Evolutionary conservation across 768 basidiomycete genomes (phyloP).

Genomic region (Pleurotus giganteus): DNA sequence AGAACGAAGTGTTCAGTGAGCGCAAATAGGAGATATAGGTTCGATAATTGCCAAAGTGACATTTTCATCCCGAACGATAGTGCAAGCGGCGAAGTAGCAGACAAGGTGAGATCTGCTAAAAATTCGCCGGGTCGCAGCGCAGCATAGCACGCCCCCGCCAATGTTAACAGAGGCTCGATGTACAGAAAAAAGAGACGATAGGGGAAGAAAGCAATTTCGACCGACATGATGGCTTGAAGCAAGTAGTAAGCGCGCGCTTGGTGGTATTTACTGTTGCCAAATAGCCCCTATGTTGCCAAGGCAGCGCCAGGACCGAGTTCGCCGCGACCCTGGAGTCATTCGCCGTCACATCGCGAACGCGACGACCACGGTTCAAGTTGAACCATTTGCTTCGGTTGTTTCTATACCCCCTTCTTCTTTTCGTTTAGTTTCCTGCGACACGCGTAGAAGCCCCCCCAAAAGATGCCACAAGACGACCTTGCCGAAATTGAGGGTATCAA

Average conservation of each 20-base stretch:
- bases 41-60: slow-evolving; percentile 45
- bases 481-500: slow-evolving; percentile 50
- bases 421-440: no score
- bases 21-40: slow-evolving; percentile 50
- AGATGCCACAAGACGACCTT: slow-evolving; percentile 38
- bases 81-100: background rate
- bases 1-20: slow-evolving; percentile 49
- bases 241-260: no score
- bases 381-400: no score
- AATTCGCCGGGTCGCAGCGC: slow-evolving; percentile 36
- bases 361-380: no score
- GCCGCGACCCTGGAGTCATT: no score
- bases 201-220: no score
- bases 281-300: no score
- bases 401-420: no score
- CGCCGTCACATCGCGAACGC: no score
- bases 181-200: slow-evolving; percentile 50
- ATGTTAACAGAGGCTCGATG: slow-evolving; percentile 49
- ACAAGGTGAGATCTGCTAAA: slow-evolving; percentile 31
- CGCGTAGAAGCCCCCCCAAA: background rate
- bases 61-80: slow-evolving; percentile 23
- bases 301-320: no score
- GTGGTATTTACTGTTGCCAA: no score
- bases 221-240: no score
- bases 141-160: slow-evolving; percentile 48